phyloP scores from a whole-genome alignment of 2,329 filamentous ascomycete species.

The Hymenoscyphus repandus region DNA sequence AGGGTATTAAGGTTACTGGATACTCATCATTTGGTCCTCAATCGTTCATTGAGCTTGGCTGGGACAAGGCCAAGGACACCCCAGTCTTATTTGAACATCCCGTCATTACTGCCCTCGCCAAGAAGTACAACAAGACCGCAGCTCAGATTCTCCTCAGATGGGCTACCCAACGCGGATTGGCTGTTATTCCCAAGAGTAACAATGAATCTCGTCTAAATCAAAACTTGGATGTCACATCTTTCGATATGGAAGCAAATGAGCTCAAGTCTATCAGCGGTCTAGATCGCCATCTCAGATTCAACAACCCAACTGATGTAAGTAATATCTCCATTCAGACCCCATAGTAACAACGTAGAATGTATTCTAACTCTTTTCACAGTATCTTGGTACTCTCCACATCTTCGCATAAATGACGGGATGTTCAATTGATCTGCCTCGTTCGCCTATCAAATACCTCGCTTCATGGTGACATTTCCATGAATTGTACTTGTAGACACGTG shows the following conservation, averaged over 20 bases:
- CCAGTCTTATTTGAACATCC: constrained; percentile 67
- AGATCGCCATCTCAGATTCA: constrained; percentile 66
- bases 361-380: constrained; percentile 19
- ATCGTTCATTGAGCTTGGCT: constrained; percentile 72
- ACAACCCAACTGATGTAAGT: constrained; percentile 68
- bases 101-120: constrained; percentile 57
- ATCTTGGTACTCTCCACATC: constrained; percentile 47
- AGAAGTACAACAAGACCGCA: constrained; percentile 66
- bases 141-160: constrained; percentile 82
- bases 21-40: constrained; percentile 82
- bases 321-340: constrained; percentile 1
- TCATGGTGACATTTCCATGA: background rate
- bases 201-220: constrained; percentile 50
- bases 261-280: constrained; percentile 61
- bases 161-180: constrained; percentile 76
- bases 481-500: background rate
- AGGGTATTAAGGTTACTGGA: constrained; percentile 71
- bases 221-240: constrained; percentile 63
- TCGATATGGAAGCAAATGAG: constrained; percentile 61
- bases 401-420: constrained; percentile 38
- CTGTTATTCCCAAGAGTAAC: constrained; percentile 77
- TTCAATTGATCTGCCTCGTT: background rate
- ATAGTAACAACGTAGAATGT: constrained; percentile 6
- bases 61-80: constrained; percentile 60
- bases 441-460: background rate